Evolutionary conservation across 2,329 filamentous ascomycete genomes (phyloP).

Genomic region (Cladosporium velox): DNA sequence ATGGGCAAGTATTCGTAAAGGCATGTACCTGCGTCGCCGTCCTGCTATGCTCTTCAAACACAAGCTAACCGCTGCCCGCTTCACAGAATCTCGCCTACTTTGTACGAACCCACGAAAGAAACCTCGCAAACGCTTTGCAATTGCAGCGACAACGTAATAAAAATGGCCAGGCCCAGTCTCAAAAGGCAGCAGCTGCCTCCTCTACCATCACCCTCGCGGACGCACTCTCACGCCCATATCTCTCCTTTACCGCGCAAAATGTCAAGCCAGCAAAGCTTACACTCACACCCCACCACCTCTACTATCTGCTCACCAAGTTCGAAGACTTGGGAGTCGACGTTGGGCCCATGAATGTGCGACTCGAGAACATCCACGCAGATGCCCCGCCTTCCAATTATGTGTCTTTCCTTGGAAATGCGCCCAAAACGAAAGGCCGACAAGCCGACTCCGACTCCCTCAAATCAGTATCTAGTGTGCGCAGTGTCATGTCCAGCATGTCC

Average conservation of each 20-base stretch:
- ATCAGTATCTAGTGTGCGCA: conserved; percentile 93
- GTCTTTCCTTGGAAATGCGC: conserved; percentile 84
- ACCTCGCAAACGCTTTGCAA: conserved; percentile 91
- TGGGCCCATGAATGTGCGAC: conserved; percentile 91
- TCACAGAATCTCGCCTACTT: conserved; percentile 88
- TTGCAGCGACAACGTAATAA: conserved; percentile 72
- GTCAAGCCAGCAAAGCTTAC: conserved; percentile 90
- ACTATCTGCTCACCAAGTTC: conserved; percentile 93
- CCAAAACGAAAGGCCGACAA: conserved; percentile 74
- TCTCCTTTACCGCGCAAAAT: conserved; percentile 80
- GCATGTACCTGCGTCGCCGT: conserved; percentile 48
- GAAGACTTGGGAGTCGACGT: conserved; percentile 89
- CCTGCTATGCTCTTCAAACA: background rate
- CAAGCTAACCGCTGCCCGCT: conserved; percentile 9
- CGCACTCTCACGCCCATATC: conserved; percentile 76
- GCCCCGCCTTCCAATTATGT: conserved; percentile 89
- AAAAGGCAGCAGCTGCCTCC: conserved; percentile 64
- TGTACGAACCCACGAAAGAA: conserved; percentile 96
- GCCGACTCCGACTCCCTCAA: conserved; percentile 88
- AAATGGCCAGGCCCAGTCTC: conserved; percentile 51
- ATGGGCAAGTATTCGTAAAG: conserved; percentile 88
- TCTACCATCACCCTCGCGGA: conserved; percentile 74
- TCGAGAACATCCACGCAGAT: conserved; percentile 92
- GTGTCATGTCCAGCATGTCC: conserved; percentile 96
- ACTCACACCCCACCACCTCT: conserved; percentile 92